Evolutionary conservation across 495 filamentous ascomycete species (phyloP).

Genomic region (Daldinia vernicosa): DNA sequence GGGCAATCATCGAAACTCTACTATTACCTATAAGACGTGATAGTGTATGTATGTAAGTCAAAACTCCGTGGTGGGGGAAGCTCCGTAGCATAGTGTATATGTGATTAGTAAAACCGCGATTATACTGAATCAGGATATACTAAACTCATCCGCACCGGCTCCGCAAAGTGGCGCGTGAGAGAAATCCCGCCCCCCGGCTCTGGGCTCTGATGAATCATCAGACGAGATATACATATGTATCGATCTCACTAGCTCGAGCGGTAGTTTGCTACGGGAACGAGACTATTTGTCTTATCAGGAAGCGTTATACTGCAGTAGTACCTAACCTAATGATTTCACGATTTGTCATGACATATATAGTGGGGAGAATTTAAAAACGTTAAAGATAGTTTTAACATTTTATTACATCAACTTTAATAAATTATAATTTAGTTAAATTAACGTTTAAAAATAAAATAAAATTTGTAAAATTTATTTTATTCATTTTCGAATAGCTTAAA

Average conservation of each 20-base stretch:
- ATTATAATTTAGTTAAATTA: too few relatives aligned
- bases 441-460: too few relatives aligned
- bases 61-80: conserved; percentile 2
- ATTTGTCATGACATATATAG: conserved; percentile 16
- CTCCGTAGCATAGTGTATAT: neutral
- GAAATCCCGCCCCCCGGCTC: neutral
- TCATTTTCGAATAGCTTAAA: too few relatives aligned
- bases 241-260: neutral
- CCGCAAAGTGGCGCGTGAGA: conserved; percentile 12
- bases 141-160: conserved; percentile 11
- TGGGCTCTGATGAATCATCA: conserved; percentile 10
- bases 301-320: neutral
- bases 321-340: conserved; percentile 11
- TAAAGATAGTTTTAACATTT: too few relatives aligned
- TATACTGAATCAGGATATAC: neutral
- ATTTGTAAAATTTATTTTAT: too few relatives aligned
- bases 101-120: neutral
- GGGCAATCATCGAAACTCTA: neutral
- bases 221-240: neutral
- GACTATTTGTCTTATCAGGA: neutral
- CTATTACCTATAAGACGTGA: neutral
- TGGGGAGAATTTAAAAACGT: too few relatives aligned
- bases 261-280: neutral
- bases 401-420: too few relatives aligned
- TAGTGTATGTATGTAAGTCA: neutral